Evolutionary conservation across 1,284 basidiomycete species (phyloP).

Genomic region (Malassezia japonica): DNA sequence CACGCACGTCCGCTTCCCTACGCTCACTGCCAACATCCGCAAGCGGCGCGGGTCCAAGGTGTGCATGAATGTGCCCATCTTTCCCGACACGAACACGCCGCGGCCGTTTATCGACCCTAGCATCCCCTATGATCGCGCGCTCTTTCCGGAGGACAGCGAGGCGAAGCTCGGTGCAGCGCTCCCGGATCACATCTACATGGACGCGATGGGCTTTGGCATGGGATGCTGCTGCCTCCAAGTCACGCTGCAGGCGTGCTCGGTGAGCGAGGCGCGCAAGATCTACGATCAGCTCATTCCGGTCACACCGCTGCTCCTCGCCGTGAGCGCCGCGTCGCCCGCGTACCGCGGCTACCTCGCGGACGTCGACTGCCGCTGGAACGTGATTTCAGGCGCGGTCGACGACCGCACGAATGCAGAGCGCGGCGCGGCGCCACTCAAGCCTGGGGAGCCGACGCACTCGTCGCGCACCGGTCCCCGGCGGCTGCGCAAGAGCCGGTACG

Average conservation of each 20-base stretch:
- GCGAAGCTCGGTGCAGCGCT: slow-evolving; percentile 74
- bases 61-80: slow-evolving; percentile 88
- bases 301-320: slow-evolving; percentile 87
- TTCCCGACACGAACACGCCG: slow-evolving; percentile 75
- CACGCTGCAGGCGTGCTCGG: slow-evolving; percentile 92
- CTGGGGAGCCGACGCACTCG: neutral
- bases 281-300: slow-evolving; percentile 92
- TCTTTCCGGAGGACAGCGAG: slow-evolving; percentile 75
- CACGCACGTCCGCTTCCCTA: slow-evolving; percentile 94
- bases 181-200: slow-evolving; percentile 88
- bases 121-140: slow-evolving; percentile 69
- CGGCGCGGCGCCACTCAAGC: slow-evolving; percentile 54
- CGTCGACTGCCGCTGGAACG: slow-evolving; percentile 96
- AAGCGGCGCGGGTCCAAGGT: slow-evolving; percentile 82
- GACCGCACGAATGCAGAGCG: slow-evolving; percentile 91
- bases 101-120: slow-evolving; percentile 80
- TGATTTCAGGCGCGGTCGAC: slow-evolving; percentile 91
- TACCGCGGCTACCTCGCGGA: slow-evolving; percentile 92
- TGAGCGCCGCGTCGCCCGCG: slow-evolving; percentile 85
- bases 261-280: slow-evolving; percentile 77
- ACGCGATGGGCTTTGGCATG: slow-evolving; percentile 99
- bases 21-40: slow-evolving; percentile 89
- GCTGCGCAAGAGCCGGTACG: slow-evolving; percentile 94
- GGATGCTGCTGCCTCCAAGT: slow-evolving; percentile 96
- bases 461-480: slow-evolving; percentile 33